Evolutionary conservation across 768 basidiomycete species (phyloP).

Genomic region (Leccinum pellstonianum): DNA sequence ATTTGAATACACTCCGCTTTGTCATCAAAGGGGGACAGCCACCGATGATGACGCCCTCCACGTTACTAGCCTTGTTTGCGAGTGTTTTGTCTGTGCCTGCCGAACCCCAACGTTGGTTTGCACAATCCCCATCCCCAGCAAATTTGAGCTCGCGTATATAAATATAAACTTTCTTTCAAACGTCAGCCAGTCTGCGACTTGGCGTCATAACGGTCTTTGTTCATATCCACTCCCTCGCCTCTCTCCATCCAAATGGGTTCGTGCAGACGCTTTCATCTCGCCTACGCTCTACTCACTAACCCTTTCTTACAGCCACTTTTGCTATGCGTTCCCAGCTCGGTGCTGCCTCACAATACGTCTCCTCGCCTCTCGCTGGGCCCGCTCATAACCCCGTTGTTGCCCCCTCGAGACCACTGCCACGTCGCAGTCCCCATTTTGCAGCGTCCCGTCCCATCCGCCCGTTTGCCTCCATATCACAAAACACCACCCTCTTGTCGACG

Average conservation of each 20-base stretch:
- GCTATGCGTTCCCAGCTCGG: slow-evolving; percentile 27
- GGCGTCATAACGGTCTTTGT: slow-evolving; percentile 31
- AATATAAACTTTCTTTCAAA: slow-evolving; percentile 17
- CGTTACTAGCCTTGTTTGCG: slow-evolving; percentile 15
- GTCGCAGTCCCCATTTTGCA: slow-evolving; percentile 56
- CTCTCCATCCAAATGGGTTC: slow-evolving; percentile 38
- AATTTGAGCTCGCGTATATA: slow-evolving; percentile 29
- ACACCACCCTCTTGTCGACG: slow-evolving; percentile 25
- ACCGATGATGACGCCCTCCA: not conserved
- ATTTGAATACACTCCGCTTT: slow-evolving; percentile 4
- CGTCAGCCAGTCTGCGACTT: slow-evolving; percentile 30
- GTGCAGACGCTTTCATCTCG: slow-evolving; percentile 11
- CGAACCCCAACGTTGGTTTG: slow-evolving; percentile 32
- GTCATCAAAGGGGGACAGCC: not conserved
- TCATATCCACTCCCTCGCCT: slow-evolving; percentile 4
- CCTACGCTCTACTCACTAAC: not conserved
- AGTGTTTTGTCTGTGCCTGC: slow-evolving; percentile 24
- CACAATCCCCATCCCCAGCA: slow-evolving; percentile 24
- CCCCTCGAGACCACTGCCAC: slow-evolving; percentile 35
- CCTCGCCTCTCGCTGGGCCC: slow-evolving; percentile 61
- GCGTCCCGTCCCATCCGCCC: slow-evolving; percentile 76
- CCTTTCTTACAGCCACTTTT: slow-evolving; percentile 37
- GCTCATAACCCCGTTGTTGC: slow-evolving; percentile 33
- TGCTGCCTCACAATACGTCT: slow-evolving; percentile 42
- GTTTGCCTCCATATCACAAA: slow-evolving; percentile 58